Evolutionary conservation across 495 filamentous ascomycete species (phyloP), one percentile per base, ranked within the genome.

Genomic region (Aspergillus nidulans): DNA sequence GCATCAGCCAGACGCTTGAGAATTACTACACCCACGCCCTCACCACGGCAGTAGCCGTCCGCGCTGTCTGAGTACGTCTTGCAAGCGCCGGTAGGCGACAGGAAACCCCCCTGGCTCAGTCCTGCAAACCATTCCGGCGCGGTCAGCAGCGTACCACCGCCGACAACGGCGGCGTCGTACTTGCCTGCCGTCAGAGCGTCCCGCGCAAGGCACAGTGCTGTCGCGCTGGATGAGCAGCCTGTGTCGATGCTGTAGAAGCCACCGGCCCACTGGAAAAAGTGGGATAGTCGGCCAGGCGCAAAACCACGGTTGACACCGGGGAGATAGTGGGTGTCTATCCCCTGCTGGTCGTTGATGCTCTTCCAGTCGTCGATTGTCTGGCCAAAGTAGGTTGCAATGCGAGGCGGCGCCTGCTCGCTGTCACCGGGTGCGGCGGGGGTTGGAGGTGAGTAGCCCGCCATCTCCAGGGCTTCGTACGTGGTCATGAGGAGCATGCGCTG

Each of bases 381-480:
- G 0, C 52, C 52, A 28, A 49, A 55, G 23, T 49, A 49, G 6
- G 52, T 55, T 4, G 44, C 43, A 1, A 55, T 49, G 23, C 52
- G 52, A n/a, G 39, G 43, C 2, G 42, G 42, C 4, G 38, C 15
- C 36, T 45, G 34, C 44, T 41, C 20, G 13, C 15, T 21, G 20
- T 48, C 15, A 23, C 20, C 20, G 8, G 45, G 16, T 8, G 34
- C 16, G 8, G 44, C 7, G 5, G 44, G 18, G 18, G 25, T 38
- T 23, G 26, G 13, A 5, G 52, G 21, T 4, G 10, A 32, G 16
- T 19, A 63, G 0, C 90, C 90, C 21, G 86, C 82, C 78, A 85
- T 84, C 62, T 95, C 87, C 9, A 92, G 74, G 0, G 90, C 90
- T 61, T 90, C 87, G 53, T 91, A 91, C 0, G 84, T 82, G 2